Conservation (phyloP, 371 early-diverging fungal species). For the Mycotypha africana region DNA sequence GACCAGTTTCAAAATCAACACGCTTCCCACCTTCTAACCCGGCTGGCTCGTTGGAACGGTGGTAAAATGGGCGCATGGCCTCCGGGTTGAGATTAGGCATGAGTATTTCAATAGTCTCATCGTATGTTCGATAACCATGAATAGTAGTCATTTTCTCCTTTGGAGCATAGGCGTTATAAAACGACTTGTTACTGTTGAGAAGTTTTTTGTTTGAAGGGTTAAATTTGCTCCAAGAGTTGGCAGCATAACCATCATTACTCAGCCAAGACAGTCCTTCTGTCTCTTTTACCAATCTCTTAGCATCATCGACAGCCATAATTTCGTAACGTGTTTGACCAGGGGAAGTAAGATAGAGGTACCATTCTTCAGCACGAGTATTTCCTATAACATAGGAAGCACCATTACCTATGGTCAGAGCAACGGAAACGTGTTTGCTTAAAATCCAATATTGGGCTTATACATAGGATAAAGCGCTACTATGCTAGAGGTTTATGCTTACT, state of each 20-base stretch:
- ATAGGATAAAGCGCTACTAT: no score
- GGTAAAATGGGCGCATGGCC: slow-evolving; percentile 68
- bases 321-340: slow-evolving; percentile 31
- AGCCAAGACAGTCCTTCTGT: slow-evolving; percentile 20
- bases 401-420: slow-evolving; percentile 48
- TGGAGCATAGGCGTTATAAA: slow-evolving; percentile 6
- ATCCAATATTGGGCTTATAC: no score
- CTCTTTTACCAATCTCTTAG: slow-evolving; percentile 21
- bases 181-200: background rate
- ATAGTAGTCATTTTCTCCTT: slow-evolving; percentile 10
- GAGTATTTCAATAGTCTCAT: slow-evolving; percentile 91
- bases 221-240: slow-evolving; percentile 6
- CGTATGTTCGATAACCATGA: slow-evolving; percentile 39
- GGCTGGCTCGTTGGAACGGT: slow-evolving; percentile 37
- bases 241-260: background rate
- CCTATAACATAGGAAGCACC: slow-evolving; percentile 87
- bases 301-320: slow-evolving; percentile 12
- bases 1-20: slow-evolving; percentile 72
- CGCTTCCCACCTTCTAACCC: slow-evolving; percentile 58
- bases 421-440: no score
- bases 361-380: slow-evolving; percentile 87
- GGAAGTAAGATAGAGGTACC: slow-evolving; percentile 83
- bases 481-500: slow-evolving; percentile 41
- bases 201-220: background rate
- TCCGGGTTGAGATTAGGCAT: slow-evolving; percentile 88